phyloP scores from a whole-genome alignment of 1,284 basidiomycete genomes.

The Polyporus tsugae region DNA sequence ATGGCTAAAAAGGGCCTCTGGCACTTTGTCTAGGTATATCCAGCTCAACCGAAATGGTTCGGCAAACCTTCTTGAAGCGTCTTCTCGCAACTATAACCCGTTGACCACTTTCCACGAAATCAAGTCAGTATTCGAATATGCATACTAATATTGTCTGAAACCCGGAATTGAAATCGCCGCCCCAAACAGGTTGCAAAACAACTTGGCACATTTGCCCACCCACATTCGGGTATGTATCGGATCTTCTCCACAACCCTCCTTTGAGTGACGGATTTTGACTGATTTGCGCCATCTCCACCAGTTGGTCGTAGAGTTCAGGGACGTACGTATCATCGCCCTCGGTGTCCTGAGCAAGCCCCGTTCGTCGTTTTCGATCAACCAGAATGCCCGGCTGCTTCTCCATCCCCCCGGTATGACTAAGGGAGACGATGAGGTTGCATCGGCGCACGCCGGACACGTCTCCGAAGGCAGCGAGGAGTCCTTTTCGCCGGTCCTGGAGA shows the following conservation, averaged over 20 bases:
- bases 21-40: constrained; percentile 60
- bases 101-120: constrained; percentile 72
- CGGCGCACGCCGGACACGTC: constrained; percentile 20
- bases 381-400: constrained; percentile 69
- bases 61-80: constrained; percentile 71
- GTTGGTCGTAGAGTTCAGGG: constrained; percentile 73
- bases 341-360: constrained; percentile 68
- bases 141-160: neutral
- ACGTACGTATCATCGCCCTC: constrained; percentile 77
- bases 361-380: constrained; percentile 64
- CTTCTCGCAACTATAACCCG: constrained; percentile 74
- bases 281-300: constrained; percentile 37
- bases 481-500: constrained; percentile 17
- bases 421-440: constrained; percentile 26
- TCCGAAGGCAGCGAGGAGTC: constrained; percentile 33
- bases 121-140: constrained; percentile 57
- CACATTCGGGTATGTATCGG: constrained; percentile 51
- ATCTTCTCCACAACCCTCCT: neutral
- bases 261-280: neutral
- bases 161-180: neutral
- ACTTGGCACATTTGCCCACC: constrained; percentile 69
- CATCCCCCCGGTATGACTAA: constrained; percentile 70
- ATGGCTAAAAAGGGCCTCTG: neutral
- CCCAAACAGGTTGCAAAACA: constrained; percentile 62
- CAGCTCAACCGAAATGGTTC: constrained; percentile 77